Evolutionary conservation across 805 yeast species (phyloP).

Genomic region (Yarrowia hollandica): DNA sequence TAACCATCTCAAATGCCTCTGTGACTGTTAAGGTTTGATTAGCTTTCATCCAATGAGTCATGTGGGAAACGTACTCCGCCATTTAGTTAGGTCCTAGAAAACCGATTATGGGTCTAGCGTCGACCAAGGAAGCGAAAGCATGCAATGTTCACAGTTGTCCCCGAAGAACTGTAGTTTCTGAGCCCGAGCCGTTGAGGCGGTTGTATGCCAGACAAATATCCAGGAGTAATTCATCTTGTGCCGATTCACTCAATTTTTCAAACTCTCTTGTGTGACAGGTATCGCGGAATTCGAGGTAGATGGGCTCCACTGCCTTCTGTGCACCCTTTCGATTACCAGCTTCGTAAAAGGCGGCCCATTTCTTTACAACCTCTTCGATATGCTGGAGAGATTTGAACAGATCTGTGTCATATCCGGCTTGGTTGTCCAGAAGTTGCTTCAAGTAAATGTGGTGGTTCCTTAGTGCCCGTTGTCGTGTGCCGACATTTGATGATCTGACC

Average conservation of each 20-base stretch:
- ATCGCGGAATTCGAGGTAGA: slow-evolving; percentile 20
- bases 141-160: slow-evolving; percentile 12
- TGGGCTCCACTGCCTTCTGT: slow-evolving; percentile 7
- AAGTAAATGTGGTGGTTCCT: slow-evolving; percentile 19
- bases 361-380: slow-evolving; percentile 3
- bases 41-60: background rate
- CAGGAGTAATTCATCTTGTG: slow-evolving; percentile 9
- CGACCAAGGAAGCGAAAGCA: background rate
- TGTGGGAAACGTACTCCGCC: background rate
- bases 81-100: background rate
- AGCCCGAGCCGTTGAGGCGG: slow-evolving; percentile 3
- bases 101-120: background rate
- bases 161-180: background rate
- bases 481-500: slow-evolving; percentile 5
- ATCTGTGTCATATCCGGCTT: slow-evolving; percentile 11
- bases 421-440: slow-evolving; percentile 15
- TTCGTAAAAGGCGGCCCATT: background rate
- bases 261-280: slow-evolving; percentile 24
- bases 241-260: slow-evolving; percentile 5
- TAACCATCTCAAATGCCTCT: no score
- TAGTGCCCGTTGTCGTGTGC: slow-evolving; percentile 18
- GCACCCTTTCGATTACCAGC: slow-evolving; percentile 13
- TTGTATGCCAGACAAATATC: slow-evolving; percentile 19
- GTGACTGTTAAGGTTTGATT: background rate
- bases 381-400: slow-evolving; percentile 8